phyloP scores from a whole-genome alignment of 352 stramenopile species.

The Phytopythium sindhum region DNA sequence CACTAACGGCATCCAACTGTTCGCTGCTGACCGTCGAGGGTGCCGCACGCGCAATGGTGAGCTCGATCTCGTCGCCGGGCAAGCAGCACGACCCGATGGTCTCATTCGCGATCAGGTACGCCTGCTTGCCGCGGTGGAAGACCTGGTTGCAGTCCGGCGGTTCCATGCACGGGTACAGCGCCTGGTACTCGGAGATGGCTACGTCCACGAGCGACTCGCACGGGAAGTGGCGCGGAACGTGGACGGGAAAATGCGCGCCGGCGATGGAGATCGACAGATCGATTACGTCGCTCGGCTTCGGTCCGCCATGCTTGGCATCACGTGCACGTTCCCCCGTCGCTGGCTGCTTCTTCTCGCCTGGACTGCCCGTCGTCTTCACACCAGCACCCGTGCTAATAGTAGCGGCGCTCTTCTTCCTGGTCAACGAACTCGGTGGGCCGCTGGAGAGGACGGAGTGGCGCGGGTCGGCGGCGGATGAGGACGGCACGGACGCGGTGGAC shows the following conservation, averaged over 20 bases:
- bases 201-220: slow-evolving; percentile 66
- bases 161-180: slow-evolving; percentile 53
- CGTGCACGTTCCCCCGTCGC: background rate
- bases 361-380: background rate
- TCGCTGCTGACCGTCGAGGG: slow-evolving; percentile 22
- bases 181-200: slow-evolving; percentile 62
- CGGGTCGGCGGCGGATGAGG: background rate
- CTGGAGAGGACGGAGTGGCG: background rate
- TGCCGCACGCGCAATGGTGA: slow-evolving; percentile 31
- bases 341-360: background rate
- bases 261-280: slow-evolving; percentile 44
- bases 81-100: slow-evolving; percentile 46
- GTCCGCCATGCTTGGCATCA: background rate
- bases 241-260: slow-evolving; percentile 49
- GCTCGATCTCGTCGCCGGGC: slow-evolving; percentile 61
- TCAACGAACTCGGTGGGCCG: background rate
- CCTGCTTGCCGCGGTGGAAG: slow-evolving; percentile 56
- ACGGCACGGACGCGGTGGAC: background rate
- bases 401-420: background rate
- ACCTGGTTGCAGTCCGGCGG: slow-evolving; percentile 76
- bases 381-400: background rate
- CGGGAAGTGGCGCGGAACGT: slow-evolving; percentile 55
- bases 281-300: slow-evolving; percentile 22
- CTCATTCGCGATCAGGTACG: slow-evolving; percentile 45
- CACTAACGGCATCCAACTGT: slow-evolving; percentile 15